Evolutionary conservation across 2,329 filamentous ascomycete genomes (phyloP).

Genomic region (Paraphoma sp.): DNA sequence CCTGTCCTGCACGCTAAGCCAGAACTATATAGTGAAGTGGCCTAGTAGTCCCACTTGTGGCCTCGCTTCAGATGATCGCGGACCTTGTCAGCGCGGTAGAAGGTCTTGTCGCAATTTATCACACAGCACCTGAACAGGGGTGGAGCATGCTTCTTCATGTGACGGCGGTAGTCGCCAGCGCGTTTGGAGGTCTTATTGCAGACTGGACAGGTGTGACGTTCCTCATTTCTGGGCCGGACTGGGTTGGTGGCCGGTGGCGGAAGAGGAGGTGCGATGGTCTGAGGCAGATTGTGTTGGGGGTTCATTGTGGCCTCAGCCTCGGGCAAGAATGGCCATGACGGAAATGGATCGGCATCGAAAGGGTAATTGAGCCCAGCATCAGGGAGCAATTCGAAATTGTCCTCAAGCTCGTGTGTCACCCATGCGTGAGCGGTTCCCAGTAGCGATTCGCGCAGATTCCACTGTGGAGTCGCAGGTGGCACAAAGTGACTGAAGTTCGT

Average conservation of each 20-base stretch:
- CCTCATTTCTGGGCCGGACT: too few species aligned
- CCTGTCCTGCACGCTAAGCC: not conserved
- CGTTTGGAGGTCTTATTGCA: constrained; percentile 2
- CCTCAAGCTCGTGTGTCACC: too few species aligned
- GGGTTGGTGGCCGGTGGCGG: too few species aligned
- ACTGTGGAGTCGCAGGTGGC: too few species aligned
- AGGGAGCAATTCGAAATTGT: too few species aligned
- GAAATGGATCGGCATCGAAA: too few species aligned
- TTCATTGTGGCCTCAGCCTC: not conserved
- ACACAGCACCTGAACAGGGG: constrained; percentile 1
- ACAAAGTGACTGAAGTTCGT: too few species aligned
- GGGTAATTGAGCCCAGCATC: too few species aligned
- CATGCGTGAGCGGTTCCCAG: too few species aligned
- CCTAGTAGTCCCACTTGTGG: not conserved
- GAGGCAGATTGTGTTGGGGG: not conserved
- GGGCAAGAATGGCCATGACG: too few species aligned
- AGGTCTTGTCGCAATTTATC: constrained; percentile 3
- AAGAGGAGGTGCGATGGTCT: not conserved
- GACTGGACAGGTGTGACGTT: not conserved
- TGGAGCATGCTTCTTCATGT: constrained; percentile 1
- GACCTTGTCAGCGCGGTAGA: constrained; percentile 9
- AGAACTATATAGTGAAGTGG: not conserved
- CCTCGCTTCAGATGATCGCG: constrained; percentile 2
- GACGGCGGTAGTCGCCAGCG: constrained; percentile 2
- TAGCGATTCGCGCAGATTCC: too few species aligned